A percentile compares a stretch with the other conserved stretches of the same genome.
phyloP scores from a whole-genome alignment of 176 grass and related monocot species.

The Aegilops speltoides region DNA sequence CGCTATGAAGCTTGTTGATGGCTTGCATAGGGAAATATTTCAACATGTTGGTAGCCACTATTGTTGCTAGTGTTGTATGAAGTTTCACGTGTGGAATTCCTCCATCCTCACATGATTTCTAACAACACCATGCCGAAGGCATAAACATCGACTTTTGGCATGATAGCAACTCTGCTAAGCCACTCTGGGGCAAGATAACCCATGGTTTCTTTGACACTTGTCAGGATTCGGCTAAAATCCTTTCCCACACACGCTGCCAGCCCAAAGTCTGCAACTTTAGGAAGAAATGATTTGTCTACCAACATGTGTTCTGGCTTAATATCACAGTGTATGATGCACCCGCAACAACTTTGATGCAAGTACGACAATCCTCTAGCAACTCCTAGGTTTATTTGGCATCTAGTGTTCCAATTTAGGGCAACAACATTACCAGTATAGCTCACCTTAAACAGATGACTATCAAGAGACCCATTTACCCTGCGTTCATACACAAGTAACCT shows the following conservation, averaged over 20 bases:
- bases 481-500: too few species aligned
- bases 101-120: neutral
- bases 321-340: neutral
- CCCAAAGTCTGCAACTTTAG: constrained; percentile 69
- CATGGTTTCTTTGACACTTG: neutral
- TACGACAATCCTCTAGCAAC: neutral
- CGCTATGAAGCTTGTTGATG: too few species aligned
- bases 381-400: too few species aligned
- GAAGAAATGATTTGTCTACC: constrained; percentile 33
- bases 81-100: neutral
- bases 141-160: neutral
- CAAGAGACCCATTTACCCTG: too few species aligned
- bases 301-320: too few species aligned
- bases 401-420: too few species aligned
- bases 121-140: neutral
- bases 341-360: neutral
- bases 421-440: too few species aligned
- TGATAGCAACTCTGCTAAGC: neutral
- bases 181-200: neutral
- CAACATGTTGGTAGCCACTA: neutral
- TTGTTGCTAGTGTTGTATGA: neutral
- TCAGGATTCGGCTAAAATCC: neutral
- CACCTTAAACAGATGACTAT: too few species aligned
- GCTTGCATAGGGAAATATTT: too few species aligned
- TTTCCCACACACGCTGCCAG: constrained; percentile 14